A percentile compares a stretch with the other conserved stretches of the same genome.
phyloP scores from a whole-genome alignment of 495 filamentous ascomycete genomes.

The Annulohypoxylon bovei region DNA sequence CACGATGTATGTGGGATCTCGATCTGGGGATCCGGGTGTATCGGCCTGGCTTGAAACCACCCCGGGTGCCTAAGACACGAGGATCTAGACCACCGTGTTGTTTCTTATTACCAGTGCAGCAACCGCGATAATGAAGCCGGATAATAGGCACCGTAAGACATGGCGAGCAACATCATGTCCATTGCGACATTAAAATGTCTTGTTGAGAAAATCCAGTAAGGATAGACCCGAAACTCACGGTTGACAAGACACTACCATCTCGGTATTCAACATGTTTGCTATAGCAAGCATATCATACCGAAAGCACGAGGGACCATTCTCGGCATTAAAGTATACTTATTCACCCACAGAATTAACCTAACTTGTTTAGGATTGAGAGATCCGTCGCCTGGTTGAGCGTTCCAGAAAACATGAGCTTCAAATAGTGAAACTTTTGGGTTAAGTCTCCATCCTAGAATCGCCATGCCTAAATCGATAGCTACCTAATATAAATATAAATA shows the following conservation, averaged over 20 bases:
- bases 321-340: neutral
- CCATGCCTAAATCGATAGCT: neutral
- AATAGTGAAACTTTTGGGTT: neutral
- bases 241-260: neutral
- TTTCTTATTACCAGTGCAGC: neutral
- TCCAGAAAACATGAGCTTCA: neutral
- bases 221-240: neutral
- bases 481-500: neutral
- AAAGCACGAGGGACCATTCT: neutral
- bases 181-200: neutral
- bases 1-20: neutral
- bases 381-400: too few species aligned
- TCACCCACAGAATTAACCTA: neutral
- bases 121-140: neutral
- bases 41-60: neutral
- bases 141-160: neutral
- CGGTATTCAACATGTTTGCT: neutral
- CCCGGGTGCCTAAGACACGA: neutral
- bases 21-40: neutral
- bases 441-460: neutral
- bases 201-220: neutral
- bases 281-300: neutral
- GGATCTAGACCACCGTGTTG: neutral
- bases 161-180: neutral
- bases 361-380: neutral